Base-by-base conservation (phyloP, 495 filamentous ascomycete genomes). In the Lasiosphaeris hirsuta region DNA sequence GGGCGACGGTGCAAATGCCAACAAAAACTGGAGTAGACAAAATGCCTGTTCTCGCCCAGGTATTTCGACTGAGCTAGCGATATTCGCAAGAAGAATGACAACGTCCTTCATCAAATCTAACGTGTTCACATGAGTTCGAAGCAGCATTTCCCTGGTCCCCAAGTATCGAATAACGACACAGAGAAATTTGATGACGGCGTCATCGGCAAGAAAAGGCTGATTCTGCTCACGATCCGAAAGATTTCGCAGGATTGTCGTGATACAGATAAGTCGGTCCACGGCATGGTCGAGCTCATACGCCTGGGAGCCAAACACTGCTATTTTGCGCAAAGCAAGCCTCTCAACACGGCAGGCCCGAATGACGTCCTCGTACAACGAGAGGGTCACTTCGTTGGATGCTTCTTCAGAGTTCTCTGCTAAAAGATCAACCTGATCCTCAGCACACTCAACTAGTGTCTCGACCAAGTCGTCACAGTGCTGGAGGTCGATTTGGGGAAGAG, bases 81-180 rank as follows among this genome's bases (percentile, higher is more conserved):
- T 79, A 67, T 98, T 97, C 56, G 91, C 94, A 38, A 98, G 77
- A 53, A 92, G 87, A 41, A 87, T 87, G 55, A 97, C 84, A 11
- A 92, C 78, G 71, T 98, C 94, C 71, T 98, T 98, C 89, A 96
- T 95, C 63, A 98, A 90, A 69, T 98, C 93, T 65, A 96, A 71
- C 4, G 89, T 93, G 71, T 96, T 94, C 57, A 77, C 74, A 60
- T 92, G 77, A 7, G 83, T 89, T 15, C 92, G 84, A 42, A 97
- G 73, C 39, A 97, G 79, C 80, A 90, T 86, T 61, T 90, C 87
- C n/a, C 90, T 86, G 4, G 93, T 97, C 38, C 94, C 93, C 33
- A 98, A 78, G 61, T 90, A 89, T 42, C 90, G 80, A 62, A 97
- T 93, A 35, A 91, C 81, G 17, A 83, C 82, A 19, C 89, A 88